phyloP scores from a whole-genome alignment of 2,329 filamentous ascomycete species.

The Fonsecaea multimorphosa region DNA sequence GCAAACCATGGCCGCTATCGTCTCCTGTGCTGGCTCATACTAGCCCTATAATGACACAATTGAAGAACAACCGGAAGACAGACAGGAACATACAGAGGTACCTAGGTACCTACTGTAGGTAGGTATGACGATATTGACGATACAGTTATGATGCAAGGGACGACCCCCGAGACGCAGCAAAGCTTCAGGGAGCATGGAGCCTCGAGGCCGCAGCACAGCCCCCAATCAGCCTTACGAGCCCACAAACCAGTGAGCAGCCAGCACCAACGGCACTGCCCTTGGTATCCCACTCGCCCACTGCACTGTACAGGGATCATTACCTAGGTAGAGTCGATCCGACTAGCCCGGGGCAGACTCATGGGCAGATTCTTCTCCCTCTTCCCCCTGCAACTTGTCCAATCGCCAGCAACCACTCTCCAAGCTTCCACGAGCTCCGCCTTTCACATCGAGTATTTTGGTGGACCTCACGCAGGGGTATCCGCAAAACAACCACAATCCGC shows the following conservation, averaged over 20 bases:
- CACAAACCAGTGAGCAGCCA: slow-evolving; percentile 8
- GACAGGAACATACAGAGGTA: no score
- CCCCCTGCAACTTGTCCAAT: slow-evolving; percentile 21
- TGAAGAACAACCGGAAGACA: not conserved
- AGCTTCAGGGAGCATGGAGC: not conserved
- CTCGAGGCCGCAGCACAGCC: slow-evolving; percentile 21
- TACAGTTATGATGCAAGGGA: slow-evolving; percentile 4
- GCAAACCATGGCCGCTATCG: not conserved
- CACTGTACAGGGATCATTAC: slow-evolving; percentile 12
- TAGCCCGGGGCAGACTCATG: slow-evolving; percentile 27
- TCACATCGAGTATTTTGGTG: not conserved
- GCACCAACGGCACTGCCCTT: slow-evolving; percentile 11
- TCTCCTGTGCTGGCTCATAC: not conserved
- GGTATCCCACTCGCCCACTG: not conserved
- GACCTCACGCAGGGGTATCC: not conserved
- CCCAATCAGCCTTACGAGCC: slow-evolving; percentile 31
- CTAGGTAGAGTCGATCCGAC: slow-evolving; percentile 3
- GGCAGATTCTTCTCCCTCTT: slow-evolving; percentile 19
- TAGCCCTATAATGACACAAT: no score
- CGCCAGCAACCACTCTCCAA: not conserved
- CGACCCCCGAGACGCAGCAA: not conserved
- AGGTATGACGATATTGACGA: not conserved
- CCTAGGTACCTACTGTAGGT: no score
- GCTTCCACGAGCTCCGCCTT: not conserved
- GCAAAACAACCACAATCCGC: not conserved